Percentiles rank a stretch among this genome's conserved stretches.
These are phyloP conservation scores for Xylariaceae sp. DNA, from an alignment of 2,329 filamentous ascomycete species.

Conservation along the genomic window DNA sequence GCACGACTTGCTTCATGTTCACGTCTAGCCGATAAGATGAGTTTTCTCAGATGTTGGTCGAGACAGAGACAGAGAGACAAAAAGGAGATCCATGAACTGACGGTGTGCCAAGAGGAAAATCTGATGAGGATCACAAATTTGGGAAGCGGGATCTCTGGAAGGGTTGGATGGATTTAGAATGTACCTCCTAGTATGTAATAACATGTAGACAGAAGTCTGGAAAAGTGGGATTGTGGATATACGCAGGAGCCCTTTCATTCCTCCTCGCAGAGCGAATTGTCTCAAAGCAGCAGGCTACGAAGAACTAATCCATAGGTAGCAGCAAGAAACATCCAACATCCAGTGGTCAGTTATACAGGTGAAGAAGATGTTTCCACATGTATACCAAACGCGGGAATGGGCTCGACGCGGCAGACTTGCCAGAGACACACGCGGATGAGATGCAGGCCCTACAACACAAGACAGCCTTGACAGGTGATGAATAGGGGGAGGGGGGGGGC, in stretches of 20 bases:
- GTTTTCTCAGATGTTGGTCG: constrained; percentile 8
- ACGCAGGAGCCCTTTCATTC: constrained; percentile 27
- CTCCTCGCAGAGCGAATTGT: constrained; percentile 25
- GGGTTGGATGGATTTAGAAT: not conserved
- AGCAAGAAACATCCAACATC: constrained; percentile 21
- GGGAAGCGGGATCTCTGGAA: not conserved
- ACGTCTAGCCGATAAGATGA: constrained; percentile 11
- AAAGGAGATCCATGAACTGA: constrained; percentile 15
- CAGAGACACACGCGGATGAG: not conserved
- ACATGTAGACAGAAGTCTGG: constrained; percentile 4
- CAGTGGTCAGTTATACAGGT: constrained; percentile 15
- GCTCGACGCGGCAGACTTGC: not conserved
- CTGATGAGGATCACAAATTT: constrained; percentile 18
- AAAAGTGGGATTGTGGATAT: constrained; percentile 21
- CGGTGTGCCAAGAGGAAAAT: constrained; percentile 18
- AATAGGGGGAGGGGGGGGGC: not conserved
- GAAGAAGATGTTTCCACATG: constrained; percentile 1
- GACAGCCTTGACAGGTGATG: not conserved
- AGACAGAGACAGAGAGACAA: constrained; percentile 1
- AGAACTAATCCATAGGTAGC: no score
- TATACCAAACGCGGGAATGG: not conserved
- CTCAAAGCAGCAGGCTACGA: constrained; percentile 21
- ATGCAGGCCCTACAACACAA: not conserved
- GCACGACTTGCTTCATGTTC: constrained; percentile 27
- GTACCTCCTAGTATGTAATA: not conserved